A percentile compares a stretch with the other conserved stretches of the same genome.
Conservation (phyloP, 371 early-diverging fungal genomes). For the Apophysomyces sp. region DNA sequence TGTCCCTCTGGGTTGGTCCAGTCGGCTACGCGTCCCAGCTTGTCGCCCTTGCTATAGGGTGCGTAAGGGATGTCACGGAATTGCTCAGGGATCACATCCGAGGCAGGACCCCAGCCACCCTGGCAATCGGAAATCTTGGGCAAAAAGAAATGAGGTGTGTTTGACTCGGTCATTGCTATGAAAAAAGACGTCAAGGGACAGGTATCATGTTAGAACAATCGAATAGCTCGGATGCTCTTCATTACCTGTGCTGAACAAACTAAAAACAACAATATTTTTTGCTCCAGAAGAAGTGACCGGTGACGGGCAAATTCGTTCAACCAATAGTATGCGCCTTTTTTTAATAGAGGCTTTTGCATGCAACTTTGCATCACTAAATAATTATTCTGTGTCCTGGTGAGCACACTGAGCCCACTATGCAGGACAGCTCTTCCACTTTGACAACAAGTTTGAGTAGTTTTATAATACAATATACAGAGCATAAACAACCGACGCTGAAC, state of each 20-base stretch:
- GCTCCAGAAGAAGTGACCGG: not conserved
- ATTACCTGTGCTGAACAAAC: slow-evolving; percentile 1
- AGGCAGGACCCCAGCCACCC: slow-evolving; percentile 80
- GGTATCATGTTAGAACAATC: not conserved
- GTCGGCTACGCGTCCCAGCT: slow-evolving; percentile 92
- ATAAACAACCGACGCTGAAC: no score
- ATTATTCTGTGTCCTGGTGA: no score
- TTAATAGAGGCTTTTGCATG: no score
- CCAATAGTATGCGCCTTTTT: no score
- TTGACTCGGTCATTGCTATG: slow-evolving; percentile 7
- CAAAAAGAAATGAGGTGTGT: slow-evolving; percentile 59
- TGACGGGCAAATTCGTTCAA: no score
- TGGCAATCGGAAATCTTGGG: slow-evolving; percentile 70
- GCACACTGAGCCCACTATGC: no score
- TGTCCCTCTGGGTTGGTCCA: slow-evolving; percentile 79
- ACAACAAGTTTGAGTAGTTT: no score
- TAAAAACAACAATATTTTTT: not conserved
- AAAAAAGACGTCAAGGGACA: not conserved
- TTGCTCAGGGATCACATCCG: slow-evolving; percentile 52
- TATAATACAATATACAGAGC: no score
- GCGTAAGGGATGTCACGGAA: slow-evolving; percentile 92
- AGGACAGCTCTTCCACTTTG: no score
- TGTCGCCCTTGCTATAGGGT: slow-evolving; percentile 94
- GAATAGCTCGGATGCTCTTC: not conserved
- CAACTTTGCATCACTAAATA: no score